phyloP scores from a whole-genome alignment of 495 filamentous ascomycete species.

The Hypoxylon cercidicola region DNA sequence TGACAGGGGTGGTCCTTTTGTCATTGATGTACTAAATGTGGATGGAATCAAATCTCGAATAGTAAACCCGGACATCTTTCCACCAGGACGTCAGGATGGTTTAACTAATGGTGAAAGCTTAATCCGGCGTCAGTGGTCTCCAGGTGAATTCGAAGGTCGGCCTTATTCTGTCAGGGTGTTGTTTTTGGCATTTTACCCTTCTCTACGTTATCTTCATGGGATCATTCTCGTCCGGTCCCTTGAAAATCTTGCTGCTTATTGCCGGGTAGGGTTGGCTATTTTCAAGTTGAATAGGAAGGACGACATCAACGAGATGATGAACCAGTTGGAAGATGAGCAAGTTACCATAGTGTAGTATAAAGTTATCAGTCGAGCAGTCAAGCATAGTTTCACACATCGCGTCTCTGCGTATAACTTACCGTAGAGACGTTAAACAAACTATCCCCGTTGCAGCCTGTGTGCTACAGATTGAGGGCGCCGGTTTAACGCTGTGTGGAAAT shows the following conservation, averaged over 20 bases:
- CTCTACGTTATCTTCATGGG: not conserved
- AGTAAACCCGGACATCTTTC: not conserved
- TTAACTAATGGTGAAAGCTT: not conserved
- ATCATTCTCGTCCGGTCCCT: not conserved
- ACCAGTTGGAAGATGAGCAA: not conserved
- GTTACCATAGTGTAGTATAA: not conserved
- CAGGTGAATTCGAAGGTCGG: not conserved
- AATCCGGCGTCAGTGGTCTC: not conserved
- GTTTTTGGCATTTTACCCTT: not conserved
- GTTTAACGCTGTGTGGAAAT: too few relatives aligned
- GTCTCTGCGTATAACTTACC: too few relatives aligned
- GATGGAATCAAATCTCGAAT: not conserved
- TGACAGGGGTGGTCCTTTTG: not conserved
- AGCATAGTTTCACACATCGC: too few relatives aligned
- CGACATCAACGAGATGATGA: not conserved
- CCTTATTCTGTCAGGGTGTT: not conserved
- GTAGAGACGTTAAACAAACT: too few relatives aligned
- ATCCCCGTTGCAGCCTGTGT: too few relatives aligned
- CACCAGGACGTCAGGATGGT: not conserved
- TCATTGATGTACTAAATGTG: not conserved
- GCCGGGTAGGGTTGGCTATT: conserved; percentile 1
- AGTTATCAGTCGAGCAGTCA: too few relatives aligned
- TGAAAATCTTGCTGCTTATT: not conserved
- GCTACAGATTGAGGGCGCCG: too few relatives aligned
- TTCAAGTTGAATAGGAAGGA: not conserved